Base-by-base conservation (phyloP, 306 rosid genomes). In the Trifolium pratense region DNA sequence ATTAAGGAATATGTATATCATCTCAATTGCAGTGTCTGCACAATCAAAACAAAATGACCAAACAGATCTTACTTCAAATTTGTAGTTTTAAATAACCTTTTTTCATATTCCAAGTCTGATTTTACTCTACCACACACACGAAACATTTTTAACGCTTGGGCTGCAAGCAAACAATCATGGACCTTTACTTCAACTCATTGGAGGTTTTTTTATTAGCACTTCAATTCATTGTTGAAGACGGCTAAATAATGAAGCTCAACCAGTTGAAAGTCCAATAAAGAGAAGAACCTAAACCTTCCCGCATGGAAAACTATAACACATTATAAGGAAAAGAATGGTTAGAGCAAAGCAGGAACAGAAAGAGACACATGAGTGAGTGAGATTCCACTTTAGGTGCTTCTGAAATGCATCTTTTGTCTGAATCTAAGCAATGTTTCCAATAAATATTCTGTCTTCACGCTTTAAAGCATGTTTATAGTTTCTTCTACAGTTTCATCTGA, bases 401-500 rank as follows among this genome's bases (percentile, higher is more conserved):
- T 34, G 37, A 34, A 34, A 34, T 34, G 37, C 37, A 34, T 34
- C 8, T 34, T 34, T 34, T 34, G 37, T 34, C 9, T 7, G 8
- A 34, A 34, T 1, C 37, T 7, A 34, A 34, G 65, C 63, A n/a
- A 49, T 21, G 51, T 68, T 31, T 32, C 57, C 53, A 7, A 2
- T 29, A 4, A 62, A 23, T 26, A n/a, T 37, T 9, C 66, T 53
- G 31, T 61, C 65, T 48, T 55, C 32, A 63, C 31, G n/a, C 34
- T 2, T 16, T 20, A 67, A 58, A 61, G 13, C 58, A 65, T 26
- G 52, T 72, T 67, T 37, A 29, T 10, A 25, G 68, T 21, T 58
- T 43, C 59, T 61, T 60, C 32, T 18, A 11, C 58, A 52, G 58
- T 52, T 52, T 53, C 29, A 53, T 49, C 37, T 5, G 37, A 32